These are phyloP conservation scores for Eimeria sp. DNA, from an alignment of 169 alveolate species.

Conservation along the genomic window DNA sequence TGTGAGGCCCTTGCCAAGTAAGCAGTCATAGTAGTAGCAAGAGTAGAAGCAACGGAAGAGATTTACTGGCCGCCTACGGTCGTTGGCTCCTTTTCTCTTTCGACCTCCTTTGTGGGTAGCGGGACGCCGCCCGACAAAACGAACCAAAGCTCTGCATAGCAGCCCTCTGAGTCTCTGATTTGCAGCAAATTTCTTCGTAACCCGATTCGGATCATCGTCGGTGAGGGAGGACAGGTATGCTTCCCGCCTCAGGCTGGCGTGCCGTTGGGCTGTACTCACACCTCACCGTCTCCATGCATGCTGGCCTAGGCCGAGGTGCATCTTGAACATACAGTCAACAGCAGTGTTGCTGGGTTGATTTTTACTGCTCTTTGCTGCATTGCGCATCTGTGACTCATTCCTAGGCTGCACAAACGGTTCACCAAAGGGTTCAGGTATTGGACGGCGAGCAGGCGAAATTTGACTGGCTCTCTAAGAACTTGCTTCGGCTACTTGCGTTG, in stretches of 20 bases:
- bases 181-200: conserved; percentile 79
- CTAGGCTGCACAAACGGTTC: conserved; percentile 79
- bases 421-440: conserved; percentile 64
- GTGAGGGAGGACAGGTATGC: conserved; percentile 83
- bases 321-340: background rate
- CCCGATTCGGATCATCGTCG: conserved; percentile 78
- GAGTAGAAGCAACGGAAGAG: conserved; percentile 4
- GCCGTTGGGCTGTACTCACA: background rate
- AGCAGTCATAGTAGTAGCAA: background rate
- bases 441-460: conserved; percentile 71
- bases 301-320: background rate
- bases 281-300: background rate
- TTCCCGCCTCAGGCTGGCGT: background rate
- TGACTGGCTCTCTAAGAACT: conserved; percentile 64
- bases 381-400: background rate
- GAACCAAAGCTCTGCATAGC: background rate
- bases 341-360: background rate
- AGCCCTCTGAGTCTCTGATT: conserved; percentile 1
- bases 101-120: background rate
- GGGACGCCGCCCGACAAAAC: background rate
- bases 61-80: background rate
- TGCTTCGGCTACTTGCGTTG: conserved; percentile 69
- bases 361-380: background rate
- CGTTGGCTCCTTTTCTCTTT: background rate
- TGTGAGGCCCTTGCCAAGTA: conserved; percentile 80